These are phyloP conservation scores for Zygoascus flipseniorum DNA, from an alignment of 805 yeast species.

Conservation along the genomic window DNA sequence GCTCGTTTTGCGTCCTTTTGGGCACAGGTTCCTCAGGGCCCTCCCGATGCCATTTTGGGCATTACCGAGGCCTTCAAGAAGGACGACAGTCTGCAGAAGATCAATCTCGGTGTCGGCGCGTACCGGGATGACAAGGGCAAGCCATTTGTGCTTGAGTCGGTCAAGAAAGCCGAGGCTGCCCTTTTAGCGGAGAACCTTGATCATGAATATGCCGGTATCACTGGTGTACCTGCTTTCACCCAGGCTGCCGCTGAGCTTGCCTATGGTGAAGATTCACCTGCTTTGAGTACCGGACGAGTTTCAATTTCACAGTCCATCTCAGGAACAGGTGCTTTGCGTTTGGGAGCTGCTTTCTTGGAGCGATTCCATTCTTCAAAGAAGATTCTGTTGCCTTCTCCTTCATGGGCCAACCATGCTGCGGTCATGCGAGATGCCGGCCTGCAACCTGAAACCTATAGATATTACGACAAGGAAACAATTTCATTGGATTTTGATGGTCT, in stretches of 20 bases:
- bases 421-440: conserved; percentile 72
- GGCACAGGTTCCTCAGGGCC: conserved; percentile 45
- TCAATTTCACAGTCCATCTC: conserved; percentile 84
- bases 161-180: conserved; percentile 52
- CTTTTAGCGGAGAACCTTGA: conserved; percentile 45
- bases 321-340: conserved; percentile 91
- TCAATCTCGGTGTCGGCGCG: conserved; percentile 79
- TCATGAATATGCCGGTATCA: conserved; percentile 83
- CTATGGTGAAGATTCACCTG: conserved; percentile 54
- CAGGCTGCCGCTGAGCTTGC: conserved; percentile 59
- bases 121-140: conserved; percentile 82
- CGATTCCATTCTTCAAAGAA: conserved; percentile 47
- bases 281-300: conserved; percentile 54
- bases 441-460: conserved; percentile 49
- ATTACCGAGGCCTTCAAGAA: conserved; percentile 63
- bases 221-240: conserved; percentile 66
- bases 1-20: conserved; percentile 22
- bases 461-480: conserved; percentile 57
- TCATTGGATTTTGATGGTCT: conserved; percentile 58
- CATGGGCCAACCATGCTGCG: conserved; percentile 91
- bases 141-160: conserved; percentile 82
- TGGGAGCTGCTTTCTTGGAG: conserved; percentile 68
- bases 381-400: conserved; percentile 73
- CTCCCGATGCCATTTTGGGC: conserved; percentile 78
- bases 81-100: conserved; percentile 43